Evolutionary conservation across 345 rosid species (phyloP).

Genomic region (Erodium maritimum): DNA sequence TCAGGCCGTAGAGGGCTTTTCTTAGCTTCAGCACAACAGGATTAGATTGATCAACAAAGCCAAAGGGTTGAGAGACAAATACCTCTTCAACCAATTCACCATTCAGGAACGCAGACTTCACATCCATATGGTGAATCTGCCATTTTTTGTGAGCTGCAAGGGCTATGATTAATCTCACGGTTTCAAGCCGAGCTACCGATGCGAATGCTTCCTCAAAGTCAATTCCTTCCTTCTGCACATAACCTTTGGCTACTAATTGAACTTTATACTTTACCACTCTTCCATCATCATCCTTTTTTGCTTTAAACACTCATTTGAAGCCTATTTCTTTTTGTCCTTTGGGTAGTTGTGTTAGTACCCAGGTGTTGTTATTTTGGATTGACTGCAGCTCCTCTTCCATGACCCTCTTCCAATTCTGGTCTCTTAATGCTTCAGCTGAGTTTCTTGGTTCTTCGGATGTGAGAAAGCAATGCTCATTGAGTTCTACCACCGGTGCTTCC

Average conservation of each 20-base stretch:
- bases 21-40: not conserved
- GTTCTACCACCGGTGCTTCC: conserved; percentile 2
- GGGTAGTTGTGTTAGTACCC: not conserved
- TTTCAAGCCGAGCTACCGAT: conserved; percentile 1
- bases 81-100: conserved; percentile 6
- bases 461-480: conserved; percentile 4
- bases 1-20: conserved; percentile 8
- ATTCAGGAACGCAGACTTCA: too few relatives aligned
- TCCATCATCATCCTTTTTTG: conserved; percentile 6
- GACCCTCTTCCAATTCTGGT: not conserved
- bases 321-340: not conserved
- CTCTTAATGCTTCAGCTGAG: not conserved
- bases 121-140: not conserved
- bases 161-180: not conserved
- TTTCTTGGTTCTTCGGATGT: not conserved
- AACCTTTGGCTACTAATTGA: conserved; percentile 7
- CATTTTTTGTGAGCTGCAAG: conserved; percentile 4
- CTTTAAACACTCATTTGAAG: conserved; percentile 5
- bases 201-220: conserved; percentile 8
- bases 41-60: conserved; percentile 6
- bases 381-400: conserved; percentile 1
- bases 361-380: conserved; percentile 9
- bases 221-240: too few relatives aligned
- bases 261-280: conserved; percentile 4
- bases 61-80: too few relatives aligned